These are phyloP conservation scores for Vitis rupestris DNA, from an alignment of 164 flowering plant genomes.

Conservation along the genomic window DNA sequence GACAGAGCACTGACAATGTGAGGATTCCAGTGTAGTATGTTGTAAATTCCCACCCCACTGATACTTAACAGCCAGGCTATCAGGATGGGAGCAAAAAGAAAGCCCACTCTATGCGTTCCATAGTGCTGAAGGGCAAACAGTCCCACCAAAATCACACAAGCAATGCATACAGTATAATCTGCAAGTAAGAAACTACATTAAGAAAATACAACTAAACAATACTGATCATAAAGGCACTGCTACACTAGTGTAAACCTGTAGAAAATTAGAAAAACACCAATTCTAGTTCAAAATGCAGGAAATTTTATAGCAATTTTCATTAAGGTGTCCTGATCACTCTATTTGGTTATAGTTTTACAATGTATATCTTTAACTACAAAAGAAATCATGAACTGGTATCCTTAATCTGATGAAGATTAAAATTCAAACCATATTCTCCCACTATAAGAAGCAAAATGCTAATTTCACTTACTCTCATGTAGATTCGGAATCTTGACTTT, in stretches of 20 bases:
- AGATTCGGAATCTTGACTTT: slow-evolving; percentile 33
- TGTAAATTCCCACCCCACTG: slow-evolving; percentile 59
- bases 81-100: slow-evolving; percentile 62
- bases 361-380: too few species aligned
- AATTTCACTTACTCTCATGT: slow-evolving; percentile 39
- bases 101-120: slow-evolving; percentile 62
- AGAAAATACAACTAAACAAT: neutral
- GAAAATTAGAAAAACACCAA: neutral
- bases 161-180: slow-evolving; percentile 38
- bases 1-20: slow-evolving; percentile 45
- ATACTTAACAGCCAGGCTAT: slow-evolving; percentile 67
- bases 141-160: slow-evolving; percentile 51
- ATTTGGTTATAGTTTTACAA: too few species aligned
- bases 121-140: slow-evolving; percentile 64
- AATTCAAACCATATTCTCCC: neutral
- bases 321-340: too few species aligned
- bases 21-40: slow-evolving; percentile 53
- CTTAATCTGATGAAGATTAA: neutral
- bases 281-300: neutral
- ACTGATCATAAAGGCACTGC: neutral
- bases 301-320: neutral
- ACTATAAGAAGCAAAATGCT: neutral
- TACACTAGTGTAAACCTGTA: too few species aligned
- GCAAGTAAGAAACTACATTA: slow-evolving; percentile 1
- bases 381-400: too few species aligned